Evolutionary conservation across 2,329 filamentous ascomycete species (phyloP), one percentile per base, ranked within the genome.

Genomic region (Trichothecium sympodiale): DNA sequence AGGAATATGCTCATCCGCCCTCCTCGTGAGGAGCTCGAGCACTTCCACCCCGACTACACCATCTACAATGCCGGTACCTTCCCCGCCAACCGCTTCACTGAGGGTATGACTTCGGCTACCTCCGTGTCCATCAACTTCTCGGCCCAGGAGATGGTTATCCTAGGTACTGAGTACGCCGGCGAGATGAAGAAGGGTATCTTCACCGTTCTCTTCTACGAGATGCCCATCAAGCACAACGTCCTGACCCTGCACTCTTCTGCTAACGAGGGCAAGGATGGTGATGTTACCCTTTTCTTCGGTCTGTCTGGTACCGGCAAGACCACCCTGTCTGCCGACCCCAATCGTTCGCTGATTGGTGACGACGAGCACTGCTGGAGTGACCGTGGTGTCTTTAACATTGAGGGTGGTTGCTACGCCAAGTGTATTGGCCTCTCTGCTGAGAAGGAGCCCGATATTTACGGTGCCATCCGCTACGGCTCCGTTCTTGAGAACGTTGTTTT

Each of bases 281-380:
- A 98, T 56, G 91, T 98, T 39, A 96, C 91, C 12, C 85, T 98
- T 51, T 98, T 98, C 82, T 98, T 98, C 67, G 91, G 91, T 61
- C 80, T 98, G 35, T 98, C 91, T 14, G 91, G 91, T 46, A 98
- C 91, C 38, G 91, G 91, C 66, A 98, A 98, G 82, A 98, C 91
- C 34, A 98, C 91, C 3, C 73, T 98, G 43, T 96, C 91, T 43
- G 91, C 91, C 41, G 91, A 98, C 63, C 87, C 88, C 52, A 93
- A 95, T 73, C 88, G 91, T 59, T 80, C 84, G 46, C 69, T 98
- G 55, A 98, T 98, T 52, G 91, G 91, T 59, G 91, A 98, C 53
- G 91, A 98, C 58, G 91, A 98, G 80, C 91, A 98, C 77, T 96
- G 91, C 82, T 98, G 91, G 91, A 88, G 80, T 51, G 91, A 98